Percentiles rank a stretch among this genome's conserved stretches.
These are phyloP conservation scores for Coniochaeta sp. DNA, from an alignment of 2,329 filamentous ascomycete genomes.

Conservation along the genomic window DNA sequence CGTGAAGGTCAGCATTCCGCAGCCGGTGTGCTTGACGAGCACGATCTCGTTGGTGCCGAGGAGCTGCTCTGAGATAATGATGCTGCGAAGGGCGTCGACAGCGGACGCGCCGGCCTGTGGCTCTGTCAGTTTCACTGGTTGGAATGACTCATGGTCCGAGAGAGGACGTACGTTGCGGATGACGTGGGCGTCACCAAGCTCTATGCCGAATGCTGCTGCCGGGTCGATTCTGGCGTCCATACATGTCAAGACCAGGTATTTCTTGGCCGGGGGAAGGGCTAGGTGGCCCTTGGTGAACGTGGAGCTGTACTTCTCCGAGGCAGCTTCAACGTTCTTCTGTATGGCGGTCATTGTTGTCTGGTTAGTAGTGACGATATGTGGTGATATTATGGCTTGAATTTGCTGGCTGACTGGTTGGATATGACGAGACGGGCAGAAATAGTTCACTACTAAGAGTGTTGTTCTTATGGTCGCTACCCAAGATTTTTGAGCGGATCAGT, in stretches of 20 bases:
- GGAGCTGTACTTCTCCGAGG: slow-evolving; percentile 18
- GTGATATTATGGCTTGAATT: background rate
- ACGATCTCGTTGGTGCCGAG: slow-evolving; percentile 70
- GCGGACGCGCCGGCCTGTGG: slow-evolving; percentile 52
- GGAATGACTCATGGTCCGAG: background rate
- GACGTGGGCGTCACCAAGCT: slow-evolving; percentile 69
- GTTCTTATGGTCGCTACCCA: background rate
- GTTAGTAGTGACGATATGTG: background rate
- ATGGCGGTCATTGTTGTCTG: slow-evolving; percentile 12
- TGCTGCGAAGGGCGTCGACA: slow-evolving; percentile 61
- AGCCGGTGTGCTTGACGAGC: slow-evolving; percentile 66
- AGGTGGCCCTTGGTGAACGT: slow-evolving; percentile 59
- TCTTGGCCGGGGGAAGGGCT: slow-evolving; percentile 60
- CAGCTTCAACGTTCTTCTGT: slow-evolving; percentile 18
- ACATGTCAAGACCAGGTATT: slow-evolving; percentile 66
- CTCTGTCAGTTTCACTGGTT: background rate
- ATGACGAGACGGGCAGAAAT: background rate
- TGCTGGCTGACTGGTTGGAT: background rate
- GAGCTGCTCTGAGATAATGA: slow-evolving; percentile 73
- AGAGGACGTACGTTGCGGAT: slow-evolving; percentile 50
- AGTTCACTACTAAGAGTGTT: background rate
- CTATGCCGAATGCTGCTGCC: slow-evolving; percentile 59
- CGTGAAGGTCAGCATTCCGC: slow-evolving; percentile 66
- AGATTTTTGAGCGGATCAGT: background rate
- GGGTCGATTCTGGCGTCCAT: slow-evolving; percentile 76